A percentile compares a stretch with the other conserved stretches of the same genome.
Conservation (phyloP, 805 yeast genomes). For the Cyberlindnera xylosilytica region DNA sequence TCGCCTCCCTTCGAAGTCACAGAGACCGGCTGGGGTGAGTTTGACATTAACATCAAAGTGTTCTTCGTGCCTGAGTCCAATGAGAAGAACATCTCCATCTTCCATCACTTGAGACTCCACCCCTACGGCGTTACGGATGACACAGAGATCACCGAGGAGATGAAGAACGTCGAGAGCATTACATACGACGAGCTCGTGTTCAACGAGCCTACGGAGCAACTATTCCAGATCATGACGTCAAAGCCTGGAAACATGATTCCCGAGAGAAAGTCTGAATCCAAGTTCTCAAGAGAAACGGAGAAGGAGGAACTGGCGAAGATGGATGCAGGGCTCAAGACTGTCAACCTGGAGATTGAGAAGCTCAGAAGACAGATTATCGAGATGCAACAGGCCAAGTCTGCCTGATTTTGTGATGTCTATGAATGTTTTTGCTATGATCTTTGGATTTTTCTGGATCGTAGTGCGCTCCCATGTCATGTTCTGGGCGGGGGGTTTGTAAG, state of each 20-base stretch:
- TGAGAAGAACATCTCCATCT: conserved; percentile 81
- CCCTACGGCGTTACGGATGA: conserved; percentile 56
- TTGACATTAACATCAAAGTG: conserved; percentile 84
- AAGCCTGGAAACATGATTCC: conserved; percentile 59
- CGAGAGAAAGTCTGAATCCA: conserved; percentile 34
- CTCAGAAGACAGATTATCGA: conserved; percentile 35
- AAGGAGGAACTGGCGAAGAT: conserved; percentile 61
- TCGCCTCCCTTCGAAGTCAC: conserved; percentile 91
- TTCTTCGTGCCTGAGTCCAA: conserved; percentile 83
- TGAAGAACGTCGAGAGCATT: conserved; percentile 50
- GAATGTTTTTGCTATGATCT: background rate
- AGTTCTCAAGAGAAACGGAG: conserved; percentile 54
- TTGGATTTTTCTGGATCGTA: too few relatives aligned
- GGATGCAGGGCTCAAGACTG: conserved; percentile 40
- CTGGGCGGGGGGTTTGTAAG: too few relatives aligned
- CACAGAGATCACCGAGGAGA: conserved; percentile 29
- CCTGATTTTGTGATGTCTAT: background rate
- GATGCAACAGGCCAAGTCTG: conserved; percentile 21
- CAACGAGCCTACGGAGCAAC: conserved; percentile 89
- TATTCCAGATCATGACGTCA: conserved; percentile 73
- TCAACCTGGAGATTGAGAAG: conserved; percentile 43
- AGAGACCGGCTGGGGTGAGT: conserved; percentile 99
- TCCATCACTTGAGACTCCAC: conserved; percentile 88
- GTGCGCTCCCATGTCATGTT: too few relatives aligned
- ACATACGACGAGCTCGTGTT: conserved; percentile 90